Evolutionary conservation across 1,284 basidiomycete genomes (phyloP).

Genomic region (Pseudozyma thailandica): DNA sequence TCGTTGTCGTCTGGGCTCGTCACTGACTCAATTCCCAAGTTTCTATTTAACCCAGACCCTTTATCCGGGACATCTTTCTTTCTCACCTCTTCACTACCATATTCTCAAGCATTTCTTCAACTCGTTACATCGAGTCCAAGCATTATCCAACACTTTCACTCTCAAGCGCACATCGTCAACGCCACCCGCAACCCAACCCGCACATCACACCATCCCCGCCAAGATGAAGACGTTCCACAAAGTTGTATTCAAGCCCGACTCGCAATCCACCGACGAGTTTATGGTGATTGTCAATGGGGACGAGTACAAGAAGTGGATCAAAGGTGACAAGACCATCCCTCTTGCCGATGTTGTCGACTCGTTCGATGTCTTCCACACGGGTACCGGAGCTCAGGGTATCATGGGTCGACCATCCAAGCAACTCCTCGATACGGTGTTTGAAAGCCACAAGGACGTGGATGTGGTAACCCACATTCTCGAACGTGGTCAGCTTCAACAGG

Average conservation of each 20-base stretch:
- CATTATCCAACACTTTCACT: neutral
- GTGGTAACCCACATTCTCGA: constrained; percentile 65
- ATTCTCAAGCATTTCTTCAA: neutral
- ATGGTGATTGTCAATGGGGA: constrained; percentile 67
- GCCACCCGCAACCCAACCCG: neutral
- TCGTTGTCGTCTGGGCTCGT: no score
- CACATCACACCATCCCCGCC: neutral
- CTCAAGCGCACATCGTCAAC: neutral
- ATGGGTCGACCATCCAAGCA: constrained; percentile 68
- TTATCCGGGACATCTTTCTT: neutral
- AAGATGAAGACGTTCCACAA: constrained; percentile 54
- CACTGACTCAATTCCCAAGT: no score
- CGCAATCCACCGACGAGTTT: constrained; percentile 68
- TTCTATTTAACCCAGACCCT: constrained; percentile 5
- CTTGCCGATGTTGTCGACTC: constrained; percentile 68
- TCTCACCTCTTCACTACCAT: neutral
- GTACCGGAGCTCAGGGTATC: constrained; percentile 68
- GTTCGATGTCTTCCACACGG: constrained; percentile 69
- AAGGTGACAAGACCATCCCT: constrained; percentile 68
- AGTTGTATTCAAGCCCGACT: constrained; percentile 68
- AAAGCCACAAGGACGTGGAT: constrained; percentile 63
- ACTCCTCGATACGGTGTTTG: constrained; percentile 68
- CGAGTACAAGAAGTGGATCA: constrained; percentile 67
- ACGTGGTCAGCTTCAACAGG: constrained; percentile 62
- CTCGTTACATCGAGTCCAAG: no score